These are phyloP conservation scores for Achaetomiella virescens DNA, from an alignment of 495 filamentous ascomycete genomes.

Conservation along the genomic window DNA sequence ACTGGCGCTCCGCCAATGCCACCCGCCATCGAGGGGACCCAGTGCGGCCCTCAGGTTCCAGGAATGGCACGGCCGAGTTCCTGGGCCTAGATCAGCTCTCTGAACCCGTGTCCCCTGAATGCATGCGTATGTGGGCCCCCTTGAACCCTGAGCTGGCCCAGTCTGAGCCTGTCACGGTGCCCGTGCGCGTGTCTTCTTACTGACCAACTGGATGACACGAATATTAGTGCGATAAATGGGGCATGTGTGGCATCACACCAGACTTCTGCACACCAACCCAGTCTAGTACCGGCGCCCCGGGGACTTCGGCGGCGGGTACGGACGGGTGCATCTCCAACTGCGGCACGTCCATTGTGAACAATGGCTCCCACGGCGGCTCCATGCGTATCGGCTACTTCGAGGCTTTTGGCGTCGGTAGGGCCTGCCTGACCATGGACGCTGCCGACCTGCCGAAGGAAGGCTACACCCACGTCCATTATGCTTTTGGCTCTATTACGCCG, in stretches of 20 bases:
- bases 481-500: conserved; percentile 20
- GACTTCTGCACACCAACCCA: conserved; percentile 41
- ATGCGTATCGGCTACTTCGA: conserved; percentile 28
- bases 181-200: no score
- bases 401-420: conserved; percentile 17
- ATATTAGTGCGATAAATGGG: conserved; percentile 40
- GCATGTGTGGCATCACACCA: conserved; percentile 42
- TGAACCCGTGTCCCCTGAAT: no score
- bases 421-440: conserved; percentile 21
- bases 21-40: no score
- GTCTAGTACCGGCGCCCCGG: conserved; percentile 30
- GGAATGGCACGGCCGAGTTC: no score
- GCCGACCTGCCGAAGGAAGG: conserved; percentile 15
- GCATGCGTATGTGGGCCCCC: no score
- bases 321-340: conserved; percentile 48
- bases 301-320: conserved; percentile 25
- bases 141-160: no score
- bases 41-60: no score
- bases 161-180: no score
- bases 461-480: conserved; percentile 31
- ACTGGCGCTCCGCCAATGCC: no score
- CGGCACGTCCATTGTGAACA: conserved; percentile 33
- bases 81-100: no score
- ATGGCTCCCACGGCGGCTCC: neutral
- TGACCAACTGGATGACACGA: no score